Conservation (phyloP, 176 grass and related monocot species). For the Oryza longistaminata region DNA sequence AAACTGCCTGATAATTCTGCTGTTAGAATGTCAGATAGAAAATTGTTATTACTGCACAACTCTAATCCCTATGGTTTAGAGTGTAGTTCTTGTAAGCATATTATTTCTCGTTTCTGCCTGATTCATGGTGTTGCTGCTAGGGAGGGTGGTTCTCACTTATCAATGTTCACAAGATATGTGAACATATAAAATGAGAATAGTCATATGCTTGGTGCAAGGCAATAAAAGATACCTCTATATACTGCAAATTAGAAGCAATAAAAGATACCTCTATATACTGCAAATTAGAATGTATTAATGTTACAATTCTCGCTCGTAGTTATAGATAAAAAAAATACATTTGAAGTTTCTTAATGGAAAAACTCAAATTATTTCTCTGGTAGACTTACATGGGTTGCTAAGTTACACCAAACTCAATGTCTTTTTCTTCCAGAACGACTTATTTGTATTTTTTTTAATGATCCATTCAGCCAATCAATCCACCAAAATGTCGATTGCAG, state of each 20-base stretch:
- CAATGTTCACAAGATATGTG: background rate
- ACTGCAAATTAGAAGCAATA: background rate
- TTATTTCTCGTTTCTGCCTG: background rate
- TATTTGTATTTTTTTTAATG: background rate
- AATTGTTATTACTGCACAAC: background rate
- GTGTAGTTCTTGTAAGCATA: background rate
- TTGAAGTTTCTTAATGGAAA: background rate
- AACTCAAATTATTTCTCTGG: background rate
- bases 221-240: constrained; percentile 9
- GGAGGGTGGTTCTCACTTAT: background rate
- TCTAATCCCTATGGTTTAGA: background rate
- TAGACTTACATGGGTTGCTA: background rate
- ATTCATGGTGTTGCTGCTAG: background rate
- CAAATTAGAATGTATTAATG: background rate
- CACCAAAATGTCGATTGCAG: background rate
- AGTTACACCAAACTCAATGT: background rate
- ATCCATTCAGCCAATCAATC: background rate
- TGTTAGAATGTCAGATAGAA: background rate
- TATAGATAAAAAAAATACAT: background rate
- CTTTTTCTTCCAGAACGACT: background rate
- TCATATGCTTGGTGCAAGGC: background rate
- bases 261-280: background rate
- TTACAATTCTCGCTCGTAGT: constrained; percentile 3
- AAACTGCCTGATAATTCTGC: background rate
- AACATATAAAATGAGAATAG: background rate